Conservation (phyloP, 345 rosid species). For the Gynandropsis gynandra region DNA sequence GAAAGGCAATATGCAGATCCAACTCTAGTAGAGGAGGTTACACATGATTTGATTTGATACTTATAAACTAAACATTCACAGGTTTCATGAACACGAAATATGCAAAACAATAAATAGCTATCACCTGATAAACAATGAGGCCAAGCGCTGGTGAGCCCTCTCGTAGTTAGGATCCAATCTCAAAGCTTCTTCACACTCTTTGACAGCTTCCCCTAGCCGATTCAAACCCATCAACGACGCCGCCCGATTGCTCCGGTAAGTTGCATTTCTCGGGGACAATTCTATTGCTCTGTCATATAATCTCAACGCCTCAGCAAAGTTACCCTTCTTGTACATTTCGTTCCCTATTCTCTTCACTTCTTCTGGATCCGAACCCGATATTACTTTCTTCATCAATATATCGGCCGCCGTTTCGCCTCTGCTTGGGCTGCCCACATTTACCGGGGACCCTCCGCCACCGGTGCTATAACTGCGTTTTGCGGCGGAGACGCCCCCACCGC, state of each 20-base stretch:
- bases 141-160: constrained; percentile 89
- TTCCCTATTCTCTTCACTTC: constrained; percentile 69
- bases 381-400: constrained; percentile 15
- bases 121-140: constrained; percentile 71
- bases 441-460: constrained; percentile 15
- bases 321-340: constrained; percentile 67
- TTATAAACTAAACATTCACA: too few species aligned
- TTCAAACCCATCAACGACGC: constrained; percentile 64
- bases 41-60: too few species aligned
- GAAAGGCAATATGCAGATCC: too few species aligned
- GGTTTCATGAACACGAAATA: too few species aligned
- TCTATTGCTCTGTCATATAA: constrained; percentile 77
- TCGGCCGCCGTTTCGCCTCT: neutral
- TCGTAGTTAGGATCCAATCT: constrained; percentile 62
- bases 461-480: neutral
- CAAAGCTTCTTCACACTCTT: constrained; percentile 77
- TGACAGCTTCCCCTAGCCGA: constrained; percentile 66
- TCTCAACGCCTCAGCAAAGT: constrained; percentile 67
- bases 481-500: constrained; percentile 9
- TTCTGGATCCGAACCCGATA: constrained; percentile 43
- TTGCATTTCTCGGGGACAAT: constrained; percentile 56
- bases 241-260: constrained; percentile 72
- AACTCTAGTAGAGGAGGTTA: too few species aligned
- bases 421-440: constrained; percentile 1
- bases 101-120: too few species aligned